These are phyloP conservation scores for Cystofilobasidium bisporidii DNA, from an alignment of 768 basidiomycete genomes.

Conservation along the genomic window DNA sequence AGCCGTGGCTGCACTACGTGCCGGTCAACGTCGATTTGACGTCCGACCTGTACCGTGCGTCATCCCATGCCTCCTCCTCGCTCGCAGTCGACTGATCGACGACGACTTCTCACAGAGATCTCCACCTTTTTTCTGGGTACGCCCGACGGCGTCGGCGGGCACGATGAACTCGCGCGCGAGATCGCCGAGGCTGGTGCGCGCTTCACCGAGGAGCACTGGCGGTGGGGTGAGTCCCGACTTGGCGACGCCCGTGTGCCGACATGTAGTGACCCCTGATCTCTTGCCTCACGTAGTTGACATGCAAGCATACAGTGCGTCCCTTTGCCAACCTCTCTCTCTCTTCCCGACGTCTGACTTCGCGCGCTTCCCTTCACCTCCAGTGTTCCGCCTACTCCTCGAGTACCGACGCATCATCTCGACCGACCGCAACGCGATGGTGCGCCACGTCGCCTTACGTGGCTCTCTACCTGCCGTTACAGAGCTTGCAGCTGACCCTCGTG, in stretches of 20 bases:
- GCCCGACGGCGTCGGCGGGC: background rate
- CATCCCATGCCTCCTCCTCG: background rate
- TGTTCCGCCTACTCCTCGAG: conserved; percentile 13
- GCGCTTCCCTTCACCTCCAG: background rate
- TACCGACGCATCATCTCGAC: conserved; percentile 8
- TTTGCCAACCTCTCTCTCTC: too few relatives aligned
- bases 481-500: background rate
- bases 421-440: conserved; percentile 21
- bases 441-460: background rate
- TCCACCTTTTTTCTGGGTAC: conserved; percentile 20
- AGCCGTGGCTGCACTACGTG: conserved; percentile 39
- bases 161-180: conserved; percentile 7
- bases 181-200: background rate
- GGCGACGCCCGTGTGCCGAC: background rate
- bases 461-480: background rate
- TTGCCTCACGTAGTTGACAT: background rate
- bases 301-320: conserved; percentile 17
- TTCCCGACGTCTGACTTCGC: too few relatives aligned
- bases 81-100: too few relatives aligned
- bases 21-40: conserved; percentile 34
- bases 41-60: conserved; percentile 21
- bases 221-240: background rate
- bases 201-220: conserved; percentile 12
- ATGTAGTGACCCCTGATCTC: background rate
- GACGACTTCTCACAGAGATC: too few relatives aligned